Percentiles rank a stretch among this genome's conserved stretches.
Conservation (phyloP, 768 basidiomycete genomes). For the Russula emetica region DNA sequence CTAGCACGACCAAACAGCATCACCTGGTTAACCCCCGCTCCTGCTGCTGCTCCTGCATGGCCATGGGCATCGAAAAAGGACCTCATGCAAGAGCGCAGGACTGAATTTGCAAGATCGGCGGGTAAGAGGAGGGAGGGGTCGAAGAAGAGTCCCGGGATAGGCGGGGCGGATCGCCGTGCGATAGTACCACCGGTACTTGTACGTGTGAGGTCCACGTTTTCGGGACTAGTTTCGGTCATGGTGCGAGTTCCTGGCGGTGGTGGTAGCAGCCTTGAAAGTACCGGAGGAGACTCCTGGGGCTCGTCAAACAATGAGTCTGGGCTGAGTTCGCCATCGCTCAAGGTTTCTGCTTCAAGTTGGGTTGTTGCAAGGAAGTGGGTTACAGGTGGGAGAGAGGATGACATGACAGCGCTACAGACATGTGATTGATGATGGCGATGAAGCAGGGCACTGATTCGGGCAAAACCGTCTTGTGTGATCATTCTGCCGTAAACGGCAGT, state of each 20-base stretch:
- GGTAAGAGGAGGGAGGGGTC: constrained; percentile 50
- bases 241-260: constrained; percentile 2
- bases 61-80: constrained; percentile 46
- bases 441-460: background rate
- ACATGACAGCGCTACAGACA: constrained; percentile 11
- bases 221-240: background rate
- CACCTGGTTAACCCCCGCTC: constrained; percentile 57
- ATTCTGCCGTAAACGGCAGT: constrained; percentile 11
- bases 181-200: constrained; percentile 14
- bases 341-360: background rate
- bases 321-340: constrained; percentile 25
- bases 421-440: background rate
- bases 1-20: constrained; percentile 74
- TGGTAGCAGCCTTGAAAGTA: constrained; percentile 7
- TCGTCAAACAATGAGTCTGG: constrained; percentile 53
- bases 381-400: background rate
- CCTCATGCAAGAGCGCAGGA: constrained; percentile 49
- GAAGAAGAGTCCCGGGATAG: constrained; percentile 64
- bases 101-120: constrained; percentile 45
- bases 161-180: constrained; percentile 42
- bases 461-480: constrained; percentile 4
- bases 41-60: background rate
- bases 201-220: constrained; percentile 11
- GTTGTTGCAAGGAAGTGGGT: background rate
- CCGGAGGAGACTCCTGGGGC: constrained; percentile 20